Evolutionary conservation across 768 basidiomycete species (phyloP), one percentile per base, ranked within the genome.

Genomic region (Strobilomyces dryophilus): DNA sequence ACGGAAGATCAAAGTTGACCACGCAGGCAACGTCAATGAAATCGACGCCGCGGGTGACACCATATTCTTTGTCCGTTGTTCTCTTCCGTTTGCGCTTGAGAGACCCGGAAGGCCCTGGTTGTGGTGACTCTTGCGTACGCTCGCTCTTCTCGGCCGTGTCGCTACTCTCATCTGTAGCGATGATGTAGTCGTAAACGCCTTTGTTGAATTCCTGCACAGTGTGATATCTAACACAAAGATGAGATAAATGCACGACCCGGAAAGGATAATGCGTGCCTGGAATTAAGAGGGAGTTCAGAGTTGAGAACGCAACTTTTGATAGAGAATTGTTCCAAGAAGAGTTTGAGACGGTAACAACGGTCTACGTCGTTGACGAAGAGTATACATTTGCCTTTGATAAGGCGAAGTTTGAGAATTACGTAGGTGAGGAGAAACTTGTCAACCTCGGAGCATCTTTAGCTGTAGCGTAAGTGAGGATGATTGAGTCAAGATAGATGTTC

Each of bases 151-250:
- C 80, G 1, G 74, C 73, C 4, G 73, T 75, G 4, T 76, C 74
- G 1, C 83, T 81, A 52, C 83, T 84, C 71, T 98, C 97, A 65
- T 98, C 95, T 10, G 95, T 95, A 1, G 97, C 97, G 50, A 99
- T 97, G 57, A 98, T 93, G 68, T 98, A 98, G 67, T 99, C 94
- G 62, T 98, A 98, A 8, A 97, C 92, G 2, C 97, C 97, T 61
- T 92, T 90, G 71, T 99, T 99, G 66, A 99, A 99, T 70, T 98
- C 97, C 62, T 99, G 95, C 1, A 99, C 97, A 2, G 88, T 87
- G 64, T 99, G 97, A 64, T 94, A 97, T 69, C 92, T 93, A 14
- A 35, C 20, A 1, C 5, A 8, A 26, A 14, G 43, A 44, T 64
- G 27, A 63, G 58, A 26, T 0, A 39, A 20, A 47, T 20, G n/a